phyloP scores from a whole-genome alignment of 2,329 filamentous ascomycete genomes.

The Cadophora gregata region DNA sequence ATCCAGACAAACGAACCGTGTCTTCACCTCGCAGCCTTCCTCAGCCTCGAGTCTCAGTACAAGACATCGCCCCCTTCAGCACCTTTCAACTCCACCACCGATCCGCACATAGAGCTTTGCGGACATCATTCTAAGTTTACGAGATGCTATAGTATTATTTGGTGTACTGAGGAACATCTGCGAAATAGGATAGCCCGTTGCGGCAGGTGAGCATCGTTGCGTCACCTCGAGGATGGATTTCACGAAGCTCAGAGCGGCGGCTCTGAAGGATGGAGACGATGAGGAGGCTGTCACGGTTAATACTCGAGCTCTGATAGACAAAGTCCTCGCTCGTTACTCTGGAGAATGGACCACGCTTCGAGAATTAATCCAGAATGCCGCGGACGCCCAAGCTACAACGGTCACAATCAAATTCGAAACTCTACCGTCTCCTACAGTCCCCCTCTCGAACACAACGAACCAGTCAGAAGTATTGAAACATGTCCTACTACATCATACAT shows the following conservation, averaged over 20 bases:
- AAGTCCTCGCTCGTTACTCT: slow-evolving; percentile 94
- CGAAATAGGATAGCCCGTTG: not conserved
- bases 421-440: slow-evolving; percentile 78
- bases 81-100: slow-evolving; percentile 1
- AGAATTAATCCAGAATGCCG: slow-evolving; percentile 98
- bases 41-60: slow-evolving; percentile 12
- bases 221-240: slow-evolving; percentile 63
- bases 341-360: slow-evolving; percentile 91
- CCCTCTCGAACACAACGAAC: slow-evolving; percentile 66
- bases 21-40: slow-evolving; percentile 28
- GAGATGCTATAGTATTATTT: slow-evolving; percentile 8
- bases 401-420: slow-evolving; percentile 95
- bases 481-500: slow-evolving; percentile 80
- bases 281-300: slow-evolving; percentile 99
- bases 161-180: not conserved
- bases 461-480: slow-evolving; percentile 80
- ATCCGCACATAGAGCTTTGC: not conserved
- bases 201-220: not conserved
- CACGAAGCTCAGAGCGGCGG: slow-evolving; percentile 81
- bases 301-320: slow-evolving; percentile 94
- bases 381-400: slow-evolving; percentile 88
- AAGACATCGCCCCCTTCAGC: slow-evolving; percentile 6
- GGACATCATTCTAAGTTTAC: not conserved
- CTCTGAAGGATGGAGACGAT: slow-evolving; percentile 83
- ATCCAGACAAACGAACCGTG: not conserved